phyloP scores from a whole-genome alignment of 257 asterid genomes.

The Solanum infundibuliforme region DNA sequence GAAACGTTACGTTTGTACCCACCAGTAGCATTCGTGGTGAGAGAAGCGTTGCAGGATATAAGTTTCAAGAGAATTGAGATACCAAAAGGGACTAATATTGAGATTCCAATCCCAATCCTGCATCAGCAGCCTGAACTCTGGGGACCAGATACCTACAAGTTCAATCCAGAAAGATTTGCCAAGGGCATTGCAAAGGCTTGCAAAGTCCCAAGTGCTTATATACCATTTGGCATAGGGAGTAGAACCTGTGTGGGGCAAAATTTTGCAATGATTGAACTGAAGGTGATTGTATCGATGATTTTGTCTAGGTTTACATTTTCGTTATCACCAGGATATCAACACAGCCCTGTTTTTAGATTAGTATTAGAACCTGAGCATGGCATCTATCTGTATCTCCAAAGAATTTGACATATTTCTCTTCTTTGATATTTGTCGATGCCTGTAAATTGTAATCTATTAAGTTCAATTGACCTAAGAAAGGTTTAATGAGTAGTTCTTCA shows the following conservation, averaged over 20 bases:
- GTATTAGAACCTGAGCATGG: constrained; percentile 54
- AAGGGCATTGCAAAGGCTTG: constrained; percentile 52
- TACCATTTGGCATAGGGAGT: constrained; percentile 64
- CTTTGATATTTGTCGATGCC: background rate
- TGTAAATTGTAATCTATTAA: background rate
- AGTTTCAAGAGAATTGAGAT: constrained; percentile 28
- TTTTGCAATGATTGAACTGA: constrained; percentile 66
- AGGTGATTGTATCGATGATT: constrained; percentile 49
- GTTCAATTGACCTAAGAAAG: background rate
- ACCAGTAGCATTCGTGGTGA: constrained; percentile 46
- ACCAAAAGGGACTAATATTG: constrained; percentile 51
- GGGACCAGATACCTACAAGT: constrained; percentile 37
- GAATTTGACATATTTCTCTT: constrained; percentile 8
- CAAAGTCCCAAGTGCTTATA: constrained; percentile 51
- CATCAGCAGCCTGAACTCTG: constrained; percentile 43
- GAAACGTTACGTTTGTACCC: constrained; percentile 69
- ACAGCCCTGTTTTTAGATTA: constrained; percentile 41
- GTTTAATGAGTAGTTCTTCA: background rate
- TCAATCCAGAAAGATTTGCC: constrained; percentile 61
- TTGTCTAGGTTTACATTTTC: constrained; percentile 47
- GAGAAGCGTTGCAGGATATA: constrained; percentile 62
- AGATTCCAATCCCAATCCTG: constrained; percentile 38
- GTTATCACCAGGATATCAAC: constrained; percentile 42
- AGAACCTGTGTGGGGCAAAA: constrained; percentile 56
- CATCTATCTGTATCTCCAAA: constrained; percentile 27